These are phyloP conservation scores for Nepenthes alata DNA, from an alignment of 179 eudicot species.

Conservation along the genomic window DNA sequence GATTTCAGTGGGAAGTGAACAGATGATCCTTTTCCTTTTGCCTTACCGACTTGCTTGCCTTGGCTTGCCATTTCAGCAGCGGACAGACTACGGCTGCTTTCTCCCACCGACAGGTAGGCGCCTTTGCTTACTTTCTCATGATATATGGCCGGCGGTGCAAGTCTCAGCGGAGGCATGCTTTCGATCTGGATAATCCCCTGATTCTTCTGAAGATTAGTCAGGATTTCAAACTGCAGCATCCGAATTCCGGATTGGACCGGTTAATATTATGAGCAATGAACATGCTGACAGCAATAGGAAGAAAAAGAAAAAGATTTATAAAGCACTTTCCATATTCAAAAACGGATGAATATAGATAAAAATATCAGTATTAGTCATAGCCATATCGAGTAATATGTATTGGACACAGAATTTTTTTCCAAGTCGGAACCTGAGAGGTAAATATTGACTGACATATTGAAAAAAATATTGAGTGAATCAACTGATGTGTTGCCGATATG, in stretches of 20 bases:
- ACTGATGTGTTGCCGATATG: too few relatives aligned
- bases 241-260: not conserved
- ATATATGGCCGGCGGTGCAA: slow-evolving; percentile 95
- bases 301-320: not conserved
- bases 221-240: slow-evolving; percentile 62
- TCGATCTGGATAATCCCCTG: slow-evolving; percentile 45
- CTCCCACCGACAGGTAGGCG: slow-evolving; percentile 21
- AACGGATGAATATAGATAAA: too few relatives aligned
- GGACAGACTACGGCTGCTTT: slow-evolving; percentile 26
- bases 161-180: slow-evolving; percentile 64
- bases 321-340: too few relatives aligned
- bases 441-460: too few relatives aligned
- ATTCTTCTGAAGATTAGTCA: slow-evolving; percentile 60
- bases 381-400: too few relatives aligned
- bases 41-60: slow-evolving; percentile 47
- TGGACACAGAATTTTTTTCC: too few relatives aligned
- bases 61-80: slow-evolving; percentile 34
- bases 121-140: slow-evolving; percentile 86
- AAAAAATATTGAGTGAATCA: too few relatives aligned
- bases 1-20: too few relatives aligned
- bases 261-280: not conserved
- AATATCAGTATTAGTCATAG: too few relatives aligned
- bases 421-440: too few relatives aligned
- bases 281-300: not conserved
- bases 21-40: slow-evolving; percentile 61